A percentile compares a stretch with the other conserved stretches of the same genome.
Evolutionary conservation across 1,284 basidiomycete species (phyloP).

Genomic region (Pisolithus thermaeus): DNA sequence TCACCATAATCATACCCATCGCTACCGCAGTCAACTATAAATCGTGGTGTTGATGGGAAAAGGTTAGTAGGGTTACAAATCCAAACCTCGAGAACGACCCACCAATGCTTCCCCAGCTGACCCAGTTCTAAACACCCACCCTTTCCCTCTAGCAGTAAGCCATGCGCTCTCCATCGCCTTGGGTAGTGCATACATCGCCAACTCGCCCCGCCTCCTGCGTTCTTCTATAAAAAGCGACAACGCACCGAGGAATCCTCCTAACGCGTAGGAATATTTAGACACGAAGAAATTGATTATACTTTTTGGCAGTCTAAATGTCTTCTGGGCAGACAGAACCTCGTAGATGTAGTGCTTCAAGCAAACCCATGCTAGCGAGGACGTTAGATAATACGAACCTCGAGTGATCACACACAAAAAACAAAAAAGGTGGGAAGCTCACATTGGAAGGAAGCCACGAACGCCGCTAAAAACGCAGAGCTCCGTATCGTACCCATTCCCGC

Average conservation of each 20-base stretch:
- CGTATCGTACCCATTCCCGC: conserved; percentile 73
- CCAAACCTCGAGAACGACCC: conserved; percentile 22
- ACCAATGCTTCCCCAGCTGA: conserved; percentile 65
- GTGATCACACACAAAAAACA: too few relatives aligned
- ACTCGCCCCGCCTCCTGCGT: conserved; percentile 70
- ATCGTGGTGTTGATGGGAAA: conserved; percentile 11
- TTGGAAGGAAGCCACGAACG: conserved; percentile 85
- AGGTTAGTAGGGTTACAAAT: not conserved
- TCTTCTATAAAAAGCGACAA: conserved; percentile 86
- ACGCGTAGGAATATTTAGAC: conserved; percentile 68
- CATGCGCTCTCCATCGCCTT: conserved; percentile 86
- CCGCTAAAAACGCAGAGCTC: conserved; percentile 85
- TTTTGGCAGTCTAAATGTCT: conserved; percentile 39
- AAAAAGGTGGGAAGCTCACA: conserved; percentile 36
- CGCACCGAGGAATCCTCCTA: conserved; percentile 74
- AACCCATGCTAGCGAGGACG: conserved; percentile 49
- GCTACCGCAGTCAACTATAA: conserved; percentile 59
- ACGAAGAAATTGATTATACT: conserved; percentile 51
- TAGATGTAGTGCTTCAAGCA: conserved; percentile 70
- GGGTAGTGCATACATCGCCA: conserved; percentile 96
- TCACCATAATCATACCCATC: conserved; percentile 90
- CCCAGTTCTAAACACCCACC: conserved; percentile 73
- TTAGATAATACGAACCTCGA: not conserved
- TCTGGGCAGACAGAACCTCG: conserved; percentile 38
- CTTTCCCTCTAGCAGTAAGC: conserved; percentile 72